These are phyloP conservation scores for Mucor lusitanicus DNA, from an alignment of 371 early-diverging fungal genomes.

Conservation along the genomic window DNA sequence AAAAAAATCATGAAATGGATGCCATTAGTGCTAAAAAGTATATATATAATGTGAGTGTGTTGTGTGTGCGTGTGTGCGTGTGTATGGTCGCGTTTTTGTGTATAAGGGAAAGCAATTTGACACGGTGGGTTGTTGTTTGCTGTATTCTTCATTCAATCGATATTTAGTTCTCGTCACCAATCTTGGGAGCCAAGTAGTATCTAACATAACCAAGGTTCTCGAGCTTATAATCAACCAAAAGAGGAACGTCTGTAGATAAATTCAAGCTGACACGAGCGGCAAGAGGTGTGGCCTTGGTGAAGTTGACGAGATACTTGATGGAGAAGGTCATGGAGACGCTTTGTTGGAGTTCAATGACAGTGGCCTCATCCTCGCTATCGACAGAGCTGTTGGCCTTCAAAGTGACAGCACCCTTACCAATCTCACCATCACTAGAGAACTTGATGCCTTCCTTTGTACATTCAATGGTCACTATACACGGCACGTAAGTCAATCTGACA, in stretches of 20 bases:
- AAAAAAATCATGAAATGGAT: background rate
- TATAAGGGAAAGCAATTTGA: background rate
- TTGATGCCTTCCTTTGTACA: constrained; percentile 92
- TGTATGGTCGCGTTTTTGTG: background rate
- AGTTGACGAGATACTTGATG: constrained; percentile 92
- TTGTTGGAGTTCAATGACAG: constrained; percentile 77
- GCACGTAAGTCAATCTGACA: too few relatives aligned
- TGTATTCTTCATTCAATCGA: background rate
- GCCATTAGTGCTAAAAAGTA: background rate
- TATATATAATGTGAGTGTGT: background rate
- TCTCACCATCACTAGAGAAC: constrained; percentile 89
- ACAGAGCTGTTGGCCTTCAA: constrained; percentile 79
- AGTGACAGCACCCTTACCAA: constrained; percentile 84
- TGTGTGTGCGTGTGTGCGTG: background rate
- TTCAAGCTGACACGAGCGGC: constrained; percentile 77
- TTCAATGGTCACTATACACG: constrained; percentile 74
- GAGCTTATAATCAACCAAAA: constrained; percentile 94
- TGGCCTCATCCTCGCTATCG: constrained; percentile 78
- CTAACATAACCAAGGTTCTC: constrained; percentile 90
- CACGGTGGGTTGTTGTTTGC: background rate
- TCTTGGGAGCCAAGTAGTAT: constrained; percentile 81
- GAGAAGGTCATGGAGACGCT: constrained; percentile 87
- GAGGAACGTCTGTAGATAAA: constrained; percentile 87
- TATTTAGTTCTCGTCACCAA: constrained; percentile 35
- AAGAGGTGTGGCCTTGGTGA: constrained; percentile 95